Evolutionary conservation across 495 filamentous ascomycete genomes (phyloP).

Genomic region (Xylaria bambusicola): DNA sequence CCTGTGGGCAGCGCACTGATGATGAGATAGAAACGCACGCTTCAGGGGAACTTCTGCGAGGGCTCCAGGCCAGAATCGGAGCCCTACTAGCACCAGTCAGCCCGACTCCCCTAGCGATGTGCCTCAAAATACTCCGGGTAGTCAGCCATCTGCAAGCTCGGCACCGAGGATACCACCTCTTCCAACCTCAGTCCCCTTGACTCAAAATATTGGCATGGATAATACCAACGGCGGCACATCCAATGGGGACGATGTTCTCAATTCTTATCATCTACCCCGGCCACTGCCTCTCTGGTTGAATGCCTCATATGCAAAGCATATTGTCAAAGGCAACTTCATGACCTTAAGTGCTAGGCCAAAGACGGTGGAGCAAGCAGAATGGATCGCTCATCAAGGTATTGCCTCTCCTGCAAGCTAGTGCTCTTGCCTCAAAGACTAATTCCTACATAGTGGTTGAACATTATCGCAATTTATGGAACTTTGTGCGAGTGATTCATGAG

Average conservation of each 20-base stretch:
- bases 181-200: slow-evolving; percentile 60
- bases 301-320: slow-evolving; percentile 77
- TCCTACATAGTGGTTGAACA: slow-evolving; percentile 77
- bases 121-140: slow-evolving; percentile 42
- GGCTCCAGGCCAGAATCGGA: slow-evolving; percentile 40
- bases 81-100: slow-evolving; percentile 38
- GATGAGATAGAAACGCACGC: slow-evolving; percentile 44
- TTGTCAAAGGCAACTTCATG: slow-evolving; percentile 96
- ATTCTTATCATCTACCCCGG: slow-evolving; percentile 50
- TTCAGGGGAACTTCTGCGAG: slow-evolving; percentile 49
- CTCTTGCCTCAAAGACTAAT: background rate
- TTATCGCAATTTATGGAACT: slow-evolving; percentile 80
- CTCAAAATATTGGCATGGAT: slow-evolving; percentile 55
- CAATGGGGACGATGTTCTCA: slow-evolving; percentile 53
- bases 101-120: slow-evolving; percentile 46
- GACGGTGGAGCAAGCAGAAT: slow-evolving; percentile 87
- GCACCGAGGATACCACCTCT: slow-evolving; percentile 56
- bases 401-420: slow-evolving; percentile 3
- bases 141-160: slow-evolving; percentile 51
- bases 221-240: slow-evolving; percentile 38
- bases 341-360: slow-evolving; percentile 87
- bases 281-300: slow-evolving; percentile 66
- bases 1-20: background rate
- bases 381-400: slow-evolving; percentile 91
- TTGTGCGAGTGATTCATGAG: slow-evolving; percentile 79